phyloP scores from a whole-genome alignment of 208 protist species.

The Jaenimonas drosophilae region DNA sequence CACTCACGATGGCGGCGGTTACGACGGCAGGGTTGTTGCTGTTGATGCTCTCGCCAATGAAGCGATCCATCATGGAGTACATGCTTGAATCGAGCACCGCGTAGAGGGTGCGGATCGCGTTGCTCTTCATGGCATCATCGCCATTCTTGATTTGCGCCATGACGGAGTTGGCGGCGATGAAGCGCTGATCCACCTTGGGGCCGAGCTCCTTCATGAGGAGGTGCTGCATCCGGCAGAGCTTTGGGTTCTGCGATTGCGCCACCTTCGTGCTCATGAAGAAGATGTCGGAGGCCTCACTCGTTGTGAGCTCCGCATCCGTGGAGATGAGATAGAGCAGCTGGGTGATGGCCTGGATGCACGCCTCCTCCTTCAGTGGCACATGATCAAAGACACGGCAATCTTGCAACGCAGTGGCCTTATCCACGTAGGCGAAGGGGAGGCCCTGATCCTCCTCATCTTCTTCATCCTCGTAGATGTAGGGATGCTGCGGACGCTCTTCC shows the following conservation, averaged over 20 bases:
- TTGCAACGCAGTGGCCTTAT: constrained; percentile 93
- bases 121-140: constrained; percentile 89
- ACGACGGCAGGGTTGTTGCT: constrained; percentile 93
- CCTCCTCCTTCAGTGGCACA: constrained; percentile 72
- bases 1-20: constrained; percentile 96
- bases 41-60: constrained; percentile 96
- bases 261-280: constrained; percentile 99
- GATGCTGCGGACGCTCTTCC: no score
- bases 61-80: constrained; percentile 93
- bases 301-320: constrained; percentile 89
- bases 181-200: constrained; percentile 90
- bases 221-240: constrained; percentile 96
- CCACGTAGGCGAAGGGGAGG: constrained; percentile 88
- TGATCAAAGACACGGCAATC: constrained; percentile 94
- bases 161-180: constrained; percentile 96
- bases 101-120: constrained; percentile 92
- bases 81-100: constrained; percentile 94
- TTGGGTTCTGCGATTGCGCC: constrained; percentile 93
- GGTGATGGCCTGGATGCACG: constrained; percentile 86
- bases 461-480: constrained; percentile 47
- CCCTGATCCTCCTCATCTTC: constrained; percentile 71
- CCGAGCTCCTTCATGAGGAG: constrained; percentile 97
- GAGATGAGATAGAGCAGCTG: constrained; percentile 95
- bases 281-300: constrained; percentile 93
- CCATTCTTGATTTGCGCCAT: constrained; percentile 95